Base-by-base conservation (phyloP, 1,284 basidiomycete genomes). In the Polyporus tsugae region DNA sequence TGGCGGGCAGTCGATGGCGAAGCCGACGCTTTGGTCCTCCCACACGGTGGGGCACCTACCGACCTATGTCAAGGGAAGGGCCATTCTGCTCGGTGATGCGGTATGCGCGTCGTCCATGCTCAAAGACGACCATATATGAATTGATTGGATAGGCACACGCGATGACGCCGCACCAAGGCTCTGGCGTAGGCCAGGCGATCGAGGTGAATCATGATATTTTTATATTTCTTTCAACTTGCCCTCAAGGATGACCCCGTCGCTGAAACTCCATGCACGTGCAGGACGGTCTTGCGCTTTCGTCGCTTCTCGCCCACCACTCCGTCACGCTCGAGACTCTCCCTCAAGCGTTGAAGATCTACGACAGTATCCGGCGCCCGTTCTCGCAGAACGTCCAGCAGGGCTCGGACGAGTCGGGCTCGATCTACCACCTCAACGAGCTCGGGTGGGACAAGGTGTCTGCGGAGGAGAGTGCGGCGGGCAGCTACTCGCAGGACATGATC, bases 161-260 rank as follows among this genome's bases (percentile, higher is more conserved):
- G 0, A 83, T 83, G 80, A 78, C 79, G 4, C 82, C 82, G 0
- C 77, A 80, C 69, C 80, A 81, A 70, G 81, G 79, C 1, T 79
- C 82, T 22, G 82, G 82, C 11, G 82, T 78, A 7, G 81, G 82
- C 0, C 82, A 83, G 72, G 82, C 80, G 0, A 78, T 83, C 55
- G 82, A 82, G 75, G 80, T 80, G 44, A 35, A 11, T 49, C 17
- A 44, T 19, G 42, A n/a, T 44, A 19, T 11, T 11, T 25, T 25
- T 11, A 65, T 22, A 25, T 25, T 10, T 10, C 17, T 6, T 1
- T 60, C 9, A 33, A 29, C 41, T 38, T 22, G 17, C n/a, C 15
- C 15, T 13, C 46, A 25, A 61, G 46, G 46, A 25, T 49, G 46
- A 17, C n/a, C 29, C 49, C 3, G 35, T 5, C 5, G 46, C 57